phyloP scores from a whole-genome alignment of 2,329 filamentous ascomycete genomes.

The Trichoderma pleuroti region DNA sequence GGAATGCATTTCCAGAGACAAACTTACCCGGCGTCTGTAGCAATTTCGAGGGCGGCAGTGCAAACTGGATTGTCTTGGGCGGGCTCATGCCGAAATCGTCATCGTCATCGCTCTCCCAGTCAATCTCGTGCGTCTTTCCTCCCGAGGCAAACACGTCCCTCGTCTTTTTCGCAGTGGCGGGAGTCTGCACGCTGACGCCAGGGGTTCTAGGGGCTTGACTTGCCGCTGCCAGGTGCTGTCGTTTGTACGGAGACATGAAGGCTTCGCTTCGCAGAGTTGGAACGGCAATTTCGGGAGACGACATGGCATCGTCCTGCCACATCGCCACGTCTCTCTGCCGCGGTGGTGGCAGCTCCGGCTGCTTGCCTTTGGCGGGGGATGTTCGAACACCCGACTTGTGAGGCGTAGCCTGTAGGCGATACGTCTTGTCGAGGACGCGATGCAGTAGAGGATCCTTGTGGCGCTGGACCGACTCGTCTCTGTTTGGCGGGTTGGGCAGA shows the following conservation, averaged over 20 bases:
- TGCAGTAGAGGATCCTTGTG: constrained; percentile 77
- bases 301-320: constrained; percentile 60
- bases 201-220: constrained; percentile 62
- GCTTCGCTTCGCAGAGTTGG: constrained; percentile 82
- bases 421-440: constrained; percentile 91
- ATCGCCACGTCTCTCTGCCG: constrained; percentile 21
- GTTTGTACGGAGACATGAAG: constrained; percentile 69
- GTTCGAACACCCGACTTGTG: constrained; percentile 53
- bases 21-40: constrained; percentile 72
- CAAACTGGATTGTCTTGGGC: constrained; percentile 89
- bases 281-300: constrained; percentile 73
- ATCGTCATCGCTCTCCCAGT: constrained; percentile 67
- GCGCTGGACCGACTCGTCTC: constrained; percentile 35
- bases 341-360: constrained; percentile 16
- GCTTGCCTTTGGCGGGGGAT: constrained; percentile 43
- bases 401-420: constrained; percentile 88
- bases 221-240: constrained; percentile 42
- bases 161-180: constrained; percentile 48
- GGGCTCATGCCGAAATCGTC: constrained; percentile 74
- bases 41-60: constrained; percentile 70
- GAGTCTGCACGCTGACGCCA: constrained; percentile 82
- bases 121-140: constrained; percentile 51
- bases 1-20: neutral
- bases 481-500: constrained; percentile 26
- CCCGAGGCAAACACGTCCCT: constrained; percentile 45